Base-by-base conservation (phyloP, 805 yeast genomes). In the Candida alai region DNA sequence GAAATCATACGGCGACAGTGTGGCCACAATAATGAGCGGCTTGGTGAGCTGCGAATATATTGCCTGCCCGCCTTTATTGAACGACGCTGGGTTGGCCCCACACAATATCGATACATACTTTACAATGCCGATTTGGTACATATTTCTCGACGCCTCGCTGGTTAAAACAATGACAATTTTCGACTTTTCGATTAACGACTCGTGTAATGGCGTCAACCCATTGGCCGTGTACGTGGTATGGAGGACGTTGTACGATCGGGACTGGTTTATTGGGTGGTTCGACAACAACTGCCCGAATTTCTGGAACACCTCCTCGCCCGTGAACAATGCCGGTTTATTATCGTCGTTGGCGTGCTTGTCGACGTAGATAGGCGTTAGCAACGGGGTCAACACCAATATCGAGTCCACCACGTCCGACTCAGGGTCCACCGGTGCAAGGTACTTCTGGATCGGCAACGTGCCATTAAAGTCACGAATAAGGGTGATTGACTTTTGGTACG, bases 1-100 rank as follows among this genome's bases (percentile, higher is more conserved):
- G 47, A 78, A 72, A 45, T 78, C 84, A 44, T 74, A 76, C 1
- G 84, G 84, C 4, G 79, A 71, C 37, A 76, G 71, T 0, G 80
- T 77, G 4, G 82, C 78, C n/a, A 76, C 65, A 3, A 76, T 66
- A 9, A 78, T 62, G 47, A 78, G 56, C 4, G 81, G 82, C 44
- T 74, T 76, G 18, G 61, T 37, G 11, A 62, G 41, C 41, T 62
- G 60, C 15, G 52, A 41, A 21, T 42, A 39, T 5, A 48, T 42
- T 2, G 42, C 33, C 22, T 41, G 38, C 10, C 51, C 35, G 5
- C 48, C 38, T 26, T 43, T 54, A 13, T 42, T 45, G 29, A 56
- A 48, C 3, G 54, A 47, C 22, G 44, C 42, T 3, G 73, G 70
- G 26, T 57, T 51, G 1, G 72, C 73, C 7, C 76, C 73, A 49